Percentiles rank a stretch among this genome's conserved stretches.
Evolutionary conservation across 2,329 filamentous ascomycete species (phyloP).

Genomic region (Cytospora schulzeri): DNA sequence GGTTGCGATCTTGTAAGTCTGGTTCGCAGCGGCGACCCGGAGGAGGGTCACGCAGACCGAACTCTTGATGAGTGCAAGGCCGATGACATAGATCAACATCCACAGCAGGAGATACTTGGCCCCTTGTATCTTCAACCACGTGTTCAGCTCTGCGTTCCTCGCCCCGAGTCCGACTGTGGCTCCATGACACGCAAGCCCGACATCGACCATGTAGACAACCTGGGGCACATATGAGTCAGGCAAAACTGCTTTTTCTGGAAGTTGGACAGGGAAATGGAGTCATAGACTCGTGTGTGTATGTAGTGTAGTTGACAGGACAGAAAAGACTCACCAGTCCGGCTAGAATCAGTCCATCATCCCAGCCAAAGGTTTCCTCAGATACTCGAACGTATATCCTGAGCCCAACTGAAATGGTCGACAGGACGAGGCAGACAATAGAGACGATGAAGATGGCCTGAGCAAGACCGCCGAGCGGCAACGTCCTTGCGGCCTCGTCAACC

Average conservation of each 20-base stretch:
- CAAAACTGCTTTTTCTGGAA: no score
- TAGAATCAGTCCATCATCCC: slow-evolving; percentile 21
- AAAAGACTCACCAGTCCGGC: slow-evolving; percentile 6
- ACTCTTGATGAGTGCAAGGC: slow-evolving; percentile 30
- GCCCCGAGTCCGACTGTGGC: slow-evolving; percentile 30
- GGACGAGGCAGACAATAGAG: slow-evolving; percentile 28
- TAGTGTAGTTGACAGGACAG: no score
- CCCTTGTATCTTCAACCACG: slow-evolving; percentile 22
- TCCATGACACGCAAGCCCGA: slow-evolving; percentile 30
- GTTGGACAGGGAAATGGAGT: no score
- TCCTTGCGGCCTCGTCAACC: slow-evolving; percentile 1
- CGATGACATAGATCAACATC: slow-evolving; percentile 32
- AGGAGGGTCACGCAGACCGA: slow-evolving; percentile 31
- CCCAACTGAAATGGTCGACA: slow-evolving; percentile 29
- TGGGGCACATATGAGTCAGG: background rate
- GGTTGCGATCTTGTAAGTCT: slow-evolving; percentile 17
- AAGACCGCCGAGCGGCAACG: slow-evolving; percentile 10
- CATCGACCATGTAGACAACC: slow-evolving; percentile 27
- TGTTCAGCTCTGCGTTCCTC: slow-evolving; percentile 26
- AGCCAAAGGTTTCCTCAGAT: slow-evolving; percentile 11
- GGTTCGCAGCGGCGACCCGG: slow-evolving; percentile 22
- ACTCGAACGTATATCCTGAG: slow-evolving; percentile 28
- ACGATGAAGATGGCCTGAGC: slow-evolving; percentile 29
- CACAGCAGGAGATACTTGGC: slow-evolving; percentile 31
- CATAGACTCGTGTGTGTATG: no score